Conservation (phyloP, 768 basidiomycete genomes). For the Rhodotorula paludigena region DNA sequence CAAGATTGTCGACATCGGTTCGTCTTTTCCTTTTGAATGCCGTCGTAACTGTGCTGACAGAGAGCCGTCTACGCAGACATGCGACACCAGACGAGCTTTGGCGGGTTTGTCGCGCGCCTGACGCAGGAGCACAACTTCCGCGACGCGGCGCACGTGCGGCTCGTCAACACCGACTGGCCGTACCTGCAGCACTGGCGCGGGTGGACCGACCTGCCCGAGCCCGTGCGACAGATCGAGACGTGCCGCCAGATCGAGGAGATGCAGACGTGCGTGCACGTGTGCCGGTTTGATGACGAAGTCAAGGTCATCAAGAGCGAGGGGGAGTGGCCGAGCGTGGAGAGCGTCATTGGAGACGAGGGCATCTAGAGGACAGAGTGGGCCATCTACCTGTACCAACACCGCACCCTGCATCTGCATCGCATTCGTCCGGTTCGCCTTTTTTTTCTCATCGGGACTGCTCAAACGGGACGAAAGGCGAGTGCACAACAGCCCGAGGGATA, state of each 20-base stretch:
- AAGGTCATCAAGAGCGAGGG: no score
- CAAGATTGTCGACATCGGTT: neutral
- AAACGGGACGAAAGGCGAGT: neutral
- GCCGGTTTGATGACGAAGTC: neutral
- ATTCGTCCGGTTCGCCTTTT: no score
- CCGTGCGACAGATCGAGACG: neutral
- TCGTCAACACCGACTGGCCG: conserved; percentile 7
- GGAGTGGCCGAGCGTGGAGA: no score
- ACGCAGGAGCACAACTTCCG: neutral
- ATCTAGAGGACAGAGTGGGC: no score
- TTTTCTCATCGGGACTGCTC: no score
- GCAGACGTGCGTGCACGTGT: neutral
- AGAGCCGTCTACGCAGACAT: conserved; percentile 5
- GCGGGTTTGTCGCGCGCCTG: neutral
- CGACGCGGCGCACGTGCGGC: neutral
- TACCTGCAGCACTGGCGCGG: neutral
- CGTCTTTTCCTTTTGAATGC: neutral
- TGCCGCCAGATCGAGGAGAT: neutral
- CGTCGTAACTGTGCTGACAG: no score
- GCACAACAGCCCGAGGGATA: neutral
- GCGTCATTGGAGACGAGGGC: no score
- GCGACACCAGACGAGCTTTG: neutral
- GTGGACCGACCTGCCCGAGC: neutral
- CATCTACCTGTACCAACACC: no score
- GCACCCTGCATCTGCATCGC: neutral